Percentiles rank a stretch among this genome's conserved stretches.
Conservation (phyloP, 495 filamentous ascomycete genomes). For the Aspergillus baeticus region DNA sequence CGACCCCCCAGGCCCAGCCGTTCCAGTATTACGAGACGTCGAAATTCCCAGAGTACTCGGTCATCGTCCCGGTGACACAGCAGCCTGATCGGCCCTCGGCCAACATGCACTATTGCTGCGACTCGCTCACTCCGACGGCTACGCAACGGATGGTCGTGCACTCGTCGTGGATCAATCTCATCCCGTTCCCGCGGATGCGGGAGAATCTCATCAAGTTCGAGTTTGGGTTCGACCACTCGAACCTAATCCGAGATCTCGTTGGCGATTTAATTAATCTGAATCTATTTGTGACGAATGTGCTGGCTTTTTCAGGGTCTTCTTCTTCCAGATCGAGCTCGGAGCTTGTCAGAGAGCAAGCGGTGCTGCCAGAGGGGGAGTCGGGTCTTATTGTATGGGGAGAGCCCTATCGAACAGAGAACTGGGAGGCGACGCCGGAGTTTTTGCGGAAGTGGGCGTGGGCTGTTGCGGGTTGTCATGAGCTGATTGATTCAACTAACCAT, state of each 20-base stretch:
- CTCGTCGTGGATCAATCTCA: constrained; percentile 8
- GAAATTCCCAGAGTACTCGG: neutral
- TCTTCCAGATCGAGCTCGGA: no score
- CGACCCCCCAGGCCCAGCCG: neutral
- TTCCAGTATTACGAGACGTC: neutral
- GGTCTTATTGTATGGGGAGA: constrained; percentile 13
- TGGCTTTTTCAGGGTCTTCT: neutral
- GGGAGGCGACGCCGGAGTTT: constrained; percentile 16
- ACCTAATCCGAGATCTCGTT: constrained; percentile 6
- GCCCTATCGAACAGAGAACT: constrained; percentile 7
- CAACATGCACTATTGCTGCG: neutral
- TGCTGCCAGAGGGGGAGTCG: neutral
- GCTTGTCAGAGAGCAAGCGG: no score
- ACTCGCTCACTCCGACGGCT: neutral
- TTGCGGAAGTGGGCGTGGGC: constrained; percentile 12
- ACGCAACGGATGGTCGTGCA: constrained; percentile 1
- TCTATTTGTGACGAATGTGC: no score
- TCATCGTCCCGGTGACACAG: neutral
- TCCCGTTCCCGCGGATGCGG: constrained; percentile 8
- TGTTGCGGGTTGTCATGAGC: constrained; percentile 11
- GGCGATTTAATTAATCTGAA: neutral
- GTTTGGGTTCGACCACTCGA: neutral
- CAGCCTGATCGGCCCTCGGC: neutral
- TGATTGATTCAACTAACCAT: constrained; percentile 20
- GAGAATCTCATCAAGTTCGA: constrained; percentile 14